Base-by-base conservation (phyloP, 2,329 filamentous ascomycete genomes). In the Aureobasidium subglaciale region DNA sequence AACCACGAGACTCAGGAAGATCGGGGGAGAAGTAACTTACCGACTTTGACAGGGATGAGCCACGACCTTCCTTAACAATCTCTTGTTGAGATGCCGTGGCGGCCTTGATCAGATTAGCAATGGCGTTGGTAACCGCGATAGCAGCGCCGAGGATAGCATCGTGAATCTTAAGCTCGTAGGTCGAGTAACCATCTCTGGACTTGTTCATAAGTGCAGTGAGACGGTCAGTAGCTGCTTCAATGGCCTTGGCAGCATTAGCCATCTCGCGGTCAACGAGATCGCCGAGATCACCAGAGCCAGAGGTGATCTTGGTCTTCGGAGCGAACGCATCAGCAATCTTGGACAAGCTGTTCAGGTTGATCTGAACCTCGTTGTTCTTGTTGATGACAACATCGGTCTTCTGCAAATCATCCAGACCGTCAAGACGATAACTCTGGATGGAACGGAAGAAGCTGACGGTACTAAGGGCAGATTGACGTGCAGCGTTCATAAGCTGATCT, bases 311-410 rank as follows among this genome's bases (percentile, higher is more conserved):
- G 68, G 88, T 89, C 70, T 89, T 91, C 0, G 92, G 92, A 2
- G 91, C 89, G 65, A 97, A 96, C 0, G 86, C 81, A 69, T 99
- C 93, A 1, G 92, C 90, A 48, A 96, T 78, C 75, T 96, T 96
- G 70, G 90, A 96, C 61, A 99, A 80, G 67, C 87, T 88, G 74
- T 97, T 92, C 52, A 99, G 78, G 63, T 95, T 90, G 72, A 95
- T 87, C 69, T 96, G 89, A 9, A 97, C 91, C 62, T 99, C 93
- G 61, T 95, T 89, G 72, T 96, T 97, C 77, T 88, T 92, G 74
- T 93, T 95, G 75, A 99, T 95, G 55, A 99, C 92, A 30, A 97
- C 90, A 60, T 97, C 92, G 2, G 90, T 95, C 82, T 95, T 96
- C 70, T 95, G 88, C 60, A 95, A 79, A 13, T 89, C 83, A 62